These are phyloP conservation scores for Schizothecium vesticola DNA, from an alignment of 495 filamentous ascomycete species.

Conservation along the genomic window DNA sequence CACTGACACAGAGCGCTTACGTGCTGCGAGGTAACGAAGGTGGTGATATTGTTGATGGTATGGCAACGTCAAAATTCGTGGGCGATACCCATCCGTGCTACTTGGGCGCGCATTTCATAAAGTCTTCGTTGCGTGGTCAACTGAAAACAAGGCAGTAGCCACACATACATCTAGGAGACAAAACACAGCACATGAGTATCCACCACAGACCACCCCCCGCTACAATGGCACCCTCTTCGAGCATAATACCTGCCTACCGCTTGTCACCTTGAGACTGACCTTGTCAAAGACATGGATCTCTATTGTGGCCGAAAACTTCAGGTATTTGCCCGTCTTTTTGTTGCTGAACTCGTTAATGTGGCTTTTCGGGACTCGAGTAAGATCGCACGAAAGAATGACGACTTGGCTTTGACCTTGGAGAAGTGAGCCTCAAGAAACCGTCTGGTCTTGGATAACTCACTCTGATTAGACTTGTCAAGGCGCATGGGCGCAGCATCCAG, in stretches of 20 bases:
- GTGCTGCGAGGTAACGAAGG: neutral
- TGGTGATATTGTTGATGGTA: neutral
- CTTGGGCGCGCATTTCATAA: too few species aligned
- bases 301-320: slow-evolving; percentile 20
- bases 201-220: neutral
- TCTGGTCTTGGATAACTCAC: neutral
- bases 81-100: too few species aligned
- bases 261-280: slow-evolving; percentile 18
- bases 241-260: slow-evolving; percentile 12
- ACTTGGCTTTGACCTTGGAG: slow-evolving; percentile 10
- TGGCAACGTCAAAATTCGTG: neutral
- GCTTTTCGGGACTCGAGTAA: slow-evolving; percentile 16
- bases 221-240: slow-evolving; percentile 9
- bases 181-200: too few species aligned
- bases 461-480: slow-evolving; percentile 6
- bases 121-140: too few species aligned
- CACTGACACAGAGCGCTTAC: neutral
- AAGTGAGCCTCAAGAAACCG: neutral
- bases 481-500: slow-evolving; percentile 15
- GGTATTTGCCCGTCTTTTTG: slow-evolving; percentile 12
- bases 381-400: slow-evolving; percentile 16
- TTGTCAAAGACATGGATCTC: slow-evolving; percentile 18
- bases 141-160: too few species aligned
- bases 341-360: slow-evolving; percentile 2
- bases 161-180: too few species aligned